Percentiles rank a stretch among this genome's conserved stretches.
phyloP scores from a whole-genome alignment of 176 grass and related monocot species.

The Carex parvula region DNA sequence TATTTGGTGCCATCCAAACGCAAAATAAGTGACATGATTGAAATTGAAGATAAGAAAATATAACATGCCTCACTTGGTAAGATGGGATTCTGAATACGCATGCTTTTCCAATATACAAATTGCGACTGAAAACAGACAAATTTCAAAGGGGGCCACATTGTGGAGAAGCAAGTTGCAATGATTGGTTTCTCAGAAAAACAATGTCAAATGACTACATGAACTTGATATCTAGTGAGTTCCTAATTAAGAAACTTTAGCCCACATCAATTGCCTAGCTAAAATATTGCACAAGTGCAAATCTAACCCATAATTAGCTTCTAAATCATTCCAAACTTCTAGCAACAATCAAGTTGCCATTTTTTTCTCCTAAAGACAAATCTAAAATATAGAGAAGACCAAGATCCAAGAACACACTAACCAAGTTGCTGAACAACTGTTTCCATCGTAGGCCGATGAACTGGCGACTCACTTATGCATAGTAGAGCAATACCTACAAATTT shows the following conservation, averaged over 20 bases:
- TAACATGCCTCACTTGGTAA: background rate
- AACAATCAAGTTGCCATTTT: constrained; percentile 11
- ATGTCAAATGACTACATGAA: background rate
- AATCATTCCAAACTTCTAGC: background rate
- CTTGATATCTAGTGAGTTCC: background rate
- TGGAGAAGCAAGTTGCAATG: background rate
- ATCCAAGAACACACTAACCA: constrained; percentile 12
- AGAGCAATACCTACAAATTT: constrained; percentile 63
- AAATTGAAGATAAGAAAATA: background rate
- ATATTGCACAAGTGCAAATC: constrained; percentile 6
- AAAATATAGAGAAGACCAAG: background rate
- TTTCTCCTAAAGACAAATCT: background rate
- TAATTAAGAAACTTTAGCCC: background rate
- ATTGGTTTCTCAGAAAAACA: background rate
- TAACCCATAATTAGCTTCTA: background rate
- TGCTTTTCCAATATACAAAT: background rate
- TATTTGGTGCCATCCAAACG: too few species aligned
- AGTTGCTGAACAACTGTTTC: constrained; percentile 65
- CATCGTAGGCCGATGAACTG: constrained; percentile 54
- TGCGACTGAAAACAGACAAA: background rate
- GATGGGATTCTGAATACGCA: background rate
- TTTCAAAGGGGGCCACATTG: background rate
- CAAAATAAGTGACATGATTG: background rate
- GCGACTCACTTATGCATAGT: constrained; percentile 62
- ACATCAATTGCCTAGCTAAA: background rate